These are phyloP conservation scores for Alternaria infectoria DNA, from an alignment of 2,329 filamentous ascomycete genomes.

Conservation along the genomic window DNA sequence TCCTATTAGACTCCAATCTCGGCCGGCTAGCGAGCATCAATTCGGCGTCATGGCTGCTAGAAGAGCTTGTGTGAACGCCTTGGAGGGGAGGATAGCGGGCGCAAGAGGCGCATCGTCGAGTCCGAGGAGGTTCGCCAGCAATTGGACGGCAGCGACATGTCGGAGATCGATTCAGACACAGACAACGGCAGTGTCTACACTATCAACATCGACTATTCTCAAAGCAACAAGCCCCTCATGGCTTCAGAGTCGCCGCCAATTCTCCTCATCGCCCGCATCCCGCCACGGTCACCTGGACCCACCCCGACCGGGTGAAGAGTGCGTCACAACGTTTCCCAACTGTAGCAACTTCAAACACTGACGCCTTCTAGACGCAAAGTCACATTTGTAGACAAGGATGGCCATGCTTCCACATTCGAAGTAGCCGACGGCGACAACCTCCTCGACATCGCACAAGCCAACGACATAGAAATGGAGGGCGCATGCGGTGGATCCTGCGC, in stretches of 20 bases:
- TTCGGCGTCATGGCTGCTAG: conserved; percentile 18
- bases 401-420: conserved; percentile 74
- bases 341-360: background rate
- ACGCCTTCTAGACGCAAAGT: conserved; percentile 71
- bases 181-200: background rate
- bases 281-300: conserved; percentile 81
- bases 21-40: background rate
- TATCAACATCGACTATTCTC: background rate
- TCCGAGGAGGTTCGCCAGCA: conserved; percentile 23
- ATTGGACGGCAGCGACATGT: conserved; percentile 15
- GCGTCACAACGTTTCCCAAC: conserved; percentile 46
- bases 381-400: conserved; percentile 93
- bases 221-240: conserved; percentile 6
- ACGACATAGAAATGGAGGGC: conserved; percentile 98
- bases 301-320: conserved; percentile 93
- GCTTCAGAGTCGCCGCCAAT: conserved; percentile 52
- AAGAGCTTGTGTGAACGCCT: conserved; percentile 10
- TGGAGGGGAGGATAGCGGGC: conserved; percentile 6
- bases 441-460: conserved; percentile 89
- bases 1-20: background rate
- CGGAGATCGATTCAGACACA: background rate
- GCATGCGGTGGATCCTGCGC: conserved; percentile 94
- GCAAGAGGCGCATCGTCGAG: conserved; percentile 17
- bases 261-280: conserved; percentile 67
- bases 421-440: conserved; percentile 90